Conservation (phyloP, 306 rosid species). For the Quercus parvula region DNA sequence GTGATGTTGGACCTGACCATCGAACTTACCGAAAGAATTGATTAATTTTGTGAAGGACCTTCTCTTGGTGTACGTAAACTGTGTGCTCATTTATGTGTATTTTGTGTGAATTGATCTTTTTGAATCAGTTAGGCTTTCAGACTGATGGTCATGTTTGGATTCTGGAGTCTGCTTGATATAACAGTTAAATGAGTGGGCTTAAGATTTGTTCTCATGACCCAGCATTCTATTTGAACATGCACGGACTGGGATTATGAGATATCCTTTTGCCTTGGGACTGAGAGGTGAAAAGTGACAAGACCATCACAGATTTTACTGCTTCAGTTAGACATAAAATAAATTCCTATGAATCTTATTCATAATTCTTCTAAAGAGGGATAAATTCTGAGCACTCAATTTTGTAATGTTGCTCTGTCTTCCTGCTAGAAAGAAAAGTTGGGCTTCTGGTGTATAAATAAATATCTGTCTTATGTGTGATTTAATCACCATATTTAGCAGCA, state of each 20-base stretch:
- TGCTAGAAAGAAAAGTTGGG: neutral
- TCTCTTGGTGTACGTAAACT: neutral
- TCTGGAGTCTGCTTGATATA: neutral
- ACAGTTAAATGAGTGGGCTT: neutral
- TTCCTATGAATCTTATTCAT: neutral
- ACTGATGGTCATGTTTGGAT: constrained; percentile 1
- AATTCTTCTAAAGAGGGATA: neutral
- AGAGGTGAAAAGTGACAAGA: neutral
- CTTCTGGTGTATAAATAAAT: neutral
- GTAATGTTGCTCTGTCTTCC: neutral
- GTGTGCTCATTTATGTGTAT: neutral
- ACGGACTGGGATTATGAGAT: neutral
- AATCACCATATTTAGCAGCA: neutral
- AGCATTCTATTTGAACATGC: neutral
- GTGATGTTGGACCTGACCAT: constrained; percentile 80
- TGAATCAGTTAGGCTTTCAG: neutral
- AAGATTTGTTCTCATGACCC: neutral
- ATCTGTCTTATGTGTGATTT: neutral
- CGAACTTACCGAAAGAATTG: constrained; percentile 60
- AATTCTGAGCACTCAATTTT: neutral
- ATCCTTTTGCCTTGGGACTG: neutral
- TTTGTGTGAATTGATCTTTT: neutral
- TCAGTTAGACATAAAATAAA: neutral
- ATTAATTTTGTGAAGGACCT: neutral
- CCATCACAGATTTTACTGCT: neutral